Conservation (phyloP, 73 alveolate species). For the Paramecium pentaurelia region DNA sequence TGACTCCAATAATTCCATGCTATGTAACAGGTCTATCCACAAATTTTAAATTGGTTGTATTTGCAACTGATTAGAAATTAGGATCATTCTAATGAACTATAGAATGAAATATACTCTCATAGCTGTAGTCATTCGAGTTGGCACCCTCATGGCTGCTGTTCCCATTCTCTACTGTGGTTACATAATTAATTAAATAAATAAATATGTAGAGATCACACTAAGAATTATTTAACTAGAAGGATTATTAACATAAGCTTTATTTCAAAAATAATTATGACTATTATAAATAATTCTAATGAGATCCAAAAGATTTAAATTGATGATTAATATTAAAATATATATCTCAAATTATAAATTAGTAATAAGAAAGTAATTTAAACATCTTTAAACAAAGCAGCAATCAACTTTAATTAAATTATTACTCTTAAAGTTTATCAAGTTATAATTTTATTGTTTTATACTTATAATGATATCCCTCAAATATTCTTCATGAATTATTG, state of each 20-base stretch:
- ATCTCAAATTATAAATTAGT: too few relatives aligned
- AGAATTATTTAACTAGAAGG: slow-evolving; percentile 1
- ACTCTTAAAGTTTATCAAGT: too few relatives aligned
- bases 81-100: slow-evolving; percentile 10
- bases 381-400: too few relatives aligned
- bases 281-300: too few relatives aligned
- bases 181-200: background rate
- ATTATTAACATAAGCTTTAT: background rate
- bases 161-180: background rate
- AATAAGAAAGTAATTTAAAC: too few relatives aligned
- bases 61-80: slow-evolving; percentile 72
- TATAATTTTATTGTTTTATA: too few relatives aligned
- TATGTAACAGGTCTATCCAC: slow-evolving; percentile 94
- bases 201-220: background rate
- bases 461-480: too few relatives aligned
- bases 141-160: slow-evolving; percentile 11
- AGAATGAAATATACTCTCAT: background rate
- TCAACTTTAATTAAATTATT: too few relatives aligned
- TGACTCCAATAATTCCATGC: slow-evolving; percentile 91
- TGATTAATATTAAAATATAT: too few relatives aligned
- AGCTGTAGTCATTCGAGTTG: slow-evolving; percentile 63
- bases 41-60: slow-evolving; percentile 83
- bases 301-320: too few relatives aligned
- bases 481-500: too few relatives aligned
- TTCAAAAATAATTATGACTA: background rate